A percentile compares a stretch with the other conserved stretches of the same genome.
These are phyloP conservation scores for Xylaria scruposa DNA, from an alignment of 495 filamentous ascomycete species.

Conservation along the genomic window DNA sequence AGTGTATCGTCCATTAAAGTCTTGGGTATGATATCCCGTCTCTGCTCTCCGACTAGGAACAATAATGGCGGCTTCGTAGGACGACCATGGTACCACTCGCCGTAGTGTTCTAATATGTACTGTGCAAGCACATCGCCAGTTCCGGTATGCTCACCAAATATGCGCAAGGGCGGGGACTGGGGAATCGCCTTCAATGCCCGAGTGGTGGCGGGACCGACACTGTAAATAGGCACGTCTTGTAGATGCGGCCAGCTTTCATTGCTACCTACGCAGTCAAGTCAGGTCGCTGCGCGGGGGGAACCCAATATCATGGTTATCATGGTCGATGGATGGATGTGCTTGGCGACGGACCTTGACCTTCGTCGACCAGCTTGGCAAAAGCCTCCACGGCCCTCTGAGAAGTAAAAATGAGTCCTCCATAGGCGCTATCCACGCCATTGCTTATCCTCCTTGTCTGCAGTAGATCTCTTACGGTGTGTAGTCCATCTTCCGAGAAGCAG, in stretches of 20 bases:
- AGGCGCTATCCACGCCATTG: slow-evolving; percentile 47
- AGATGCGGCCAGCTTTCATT: slow-evolving; percentile 53
- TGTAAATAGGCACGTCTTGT: slow-evolving; percentile 72
- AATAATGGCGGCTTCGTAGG: slow-evolving; percentile 67
- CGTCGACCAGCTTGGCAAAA: slow-evolving; percentile 70
- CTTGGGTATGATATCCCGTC: slow-evolving; percentile 85
- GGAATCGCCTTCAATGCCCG: slow-evolving; percentile 69
- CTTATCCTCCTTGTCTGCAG: slow-evolving; percentile 47
- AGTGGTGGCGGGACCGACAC: slow-evolving; percentile 90
- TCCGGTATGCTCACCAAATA: slow-evolving; percentile 79
- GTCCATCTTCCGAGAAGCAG: slow-evolving; percentile 53
- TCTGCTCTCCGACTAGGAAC: slow-evolving; percentile 86
- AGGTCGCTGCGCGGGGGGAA: slow-evolving; percentile 15
- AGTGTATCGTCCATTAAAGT: slow-evolving; percentile 66
- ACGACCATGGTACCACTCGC: slow-evolving; percentile 46
- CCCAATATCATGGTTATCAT: background rate
- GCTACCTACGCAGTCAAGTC: slow-evolving; percentile 30
- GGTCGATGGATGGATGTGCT: background rate
- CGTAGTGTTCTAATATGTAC: slow-evolving; percentile 78
- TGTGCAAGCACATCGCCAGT: slow-evolving; percentile 79
- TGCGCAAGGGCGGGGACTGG: slow-evolving; percentile 53
- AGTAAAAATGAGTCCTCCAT: slow-evolving; percentile 90
- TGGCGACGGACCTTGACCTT: slow-evolving; percentile 44
- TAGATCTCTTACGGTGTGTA: slow-evolving; percentile 46
- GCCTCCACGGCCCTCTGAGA: slow-evolving; percentile 93